Evolutionary conservation across 306 rosid species (phyloP).

Genomic region (Benincasa hispida): DNA sequence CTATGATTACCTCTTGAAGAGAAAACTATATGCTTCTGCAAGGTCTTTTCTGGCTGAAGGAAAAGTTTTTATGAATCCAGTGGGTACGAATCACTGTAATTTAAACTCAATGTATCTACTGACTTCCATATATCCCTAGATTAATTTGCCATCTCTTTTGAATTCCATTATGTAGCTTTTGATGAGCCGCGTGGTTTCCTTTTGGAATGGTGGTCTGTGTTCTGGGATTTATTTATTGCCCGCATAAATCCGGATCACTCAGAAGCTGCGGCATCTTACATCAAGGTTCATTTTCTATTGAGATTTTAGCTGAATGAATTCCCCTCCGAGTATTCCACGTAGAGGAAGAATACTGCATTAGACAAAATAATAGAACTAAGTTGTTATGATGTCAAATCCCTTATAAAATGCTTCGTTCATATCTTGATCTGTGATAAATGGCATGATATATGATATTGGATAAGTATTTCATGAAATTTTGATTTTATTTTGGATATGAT

Average conservation of each 20-base stretch:
- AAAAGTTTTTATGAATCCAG: slow-evolving; percentile 35
- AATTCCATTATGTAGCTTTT: slow-evolving; percentile 31
- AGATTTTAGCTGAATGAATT: neutral
- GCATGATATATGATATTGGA: neutral
- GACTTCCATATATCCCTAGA: neutral
- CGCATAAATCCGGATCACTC: slow-evolving; percentile 43
- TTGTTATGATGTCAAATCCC: neutral
- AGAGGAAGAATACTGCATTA: neutral
- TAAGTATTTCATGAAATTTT: neutral
- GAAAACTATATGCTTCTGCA: slow-evolving; percentile 52
- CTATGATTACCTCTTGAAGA: slow-evolving; percentile 54
- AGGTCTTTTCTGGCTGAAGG: slow-evolving; percentile 56
- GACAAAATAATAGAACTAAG: neutral
- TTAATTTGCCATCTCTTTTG: slow-evolving; percentile 9
- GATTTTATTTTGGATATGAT: slow-evolving; percentile 15
- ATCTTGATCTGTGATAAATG: neutral
- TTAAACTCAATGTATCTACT: neutral
- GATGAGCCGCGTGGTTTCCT: slow-evolving; percentile 73
- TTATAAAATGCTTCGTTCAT: neutral
- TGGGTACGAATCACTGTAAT: slow-evolving; percentile 34
- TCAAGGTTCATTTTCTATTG: slow-evolving; percentile 39
- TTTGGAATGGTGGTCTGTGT: slow-evolving; percentile 89
- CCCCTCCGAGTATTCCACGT: neutral
- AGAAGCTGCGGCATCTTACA: slow-evolving; percentile 50
- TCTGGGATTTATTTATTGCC: slow-evolving; percentile 57